Conservation (phyloP, 768 basidiomycete species). For the Mycena floridula region DNA sequence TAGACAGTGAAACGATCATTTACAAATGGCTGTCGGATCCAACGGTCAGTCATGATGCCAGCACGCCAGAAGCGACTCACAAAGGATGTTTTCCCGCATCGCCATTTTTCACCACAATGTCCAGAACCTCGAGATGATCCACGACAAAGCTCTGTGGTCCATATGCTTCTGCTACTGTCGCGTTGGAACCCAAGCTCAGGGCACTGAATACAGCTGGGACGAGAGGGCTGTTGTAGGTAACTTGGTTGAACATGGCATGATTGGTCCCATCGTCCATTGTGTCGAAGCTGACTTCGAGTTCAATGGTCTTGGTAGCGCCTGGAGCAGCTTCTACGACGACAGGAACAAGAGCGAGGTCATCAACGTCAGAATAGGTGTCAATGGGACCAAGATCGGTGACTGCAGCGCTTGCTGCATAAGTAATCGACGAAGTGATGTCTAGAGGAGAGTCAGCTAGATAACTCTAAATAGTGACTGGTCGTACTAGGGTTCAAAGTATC, state of each 20-base stretch:
- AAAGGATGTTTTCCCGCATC: conserved; percentile 82
- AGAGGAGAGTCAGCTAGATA: not conserved
- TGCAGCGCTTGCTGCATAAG: conserved; percentile 53
- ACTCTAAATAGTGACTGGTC: conserved; percentile 15
- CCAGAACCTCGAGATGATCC: conserved; percentile 67
- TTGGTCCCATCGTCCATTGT: conserved; percentile 86
- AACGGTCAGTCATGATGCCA: conserved; percentile 1
- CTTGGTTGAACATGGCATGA: conserved; percentile 67
- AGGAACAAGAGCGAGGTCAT: conserved; percentile 70
- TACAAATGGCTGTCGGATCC: conserved; percentile 59
- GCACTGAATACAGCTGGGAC: conserved; percentile 76
- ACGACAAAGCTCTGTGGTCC: conserved; percentile 76
- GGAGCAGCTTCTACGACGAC: conserved; percentile 44
- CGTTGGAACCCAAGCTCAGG: conserved; percentile 71
- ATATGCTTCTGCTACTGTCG: conserved; percentile 63
- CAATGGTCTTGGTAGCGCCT: conserved; percentile 48
- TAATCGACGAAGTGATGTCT: conserved; percentile 83
- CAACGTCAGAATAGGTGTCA: conserved; percentile 51
- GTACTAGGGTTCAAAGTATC: conserved; percentile 65
- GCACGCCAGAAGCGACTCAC: conserved; percentile 33
- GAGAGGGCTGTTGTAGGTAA: conserved; percentile 62
- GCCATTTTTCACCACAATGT: conserved; percentile 69
- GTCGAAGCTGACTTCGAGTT: conserved; percentile 72
- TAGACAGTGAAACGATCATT: too few relatives aligned
- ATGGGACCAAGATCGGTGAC: conserved; percentile 48